These are phyloP conservation scores for Cladosporium sphaerospermum DNA, from an alignment of 2,329 filamentous ascomycete genomes.

Conservation along the genomic window DNA sequence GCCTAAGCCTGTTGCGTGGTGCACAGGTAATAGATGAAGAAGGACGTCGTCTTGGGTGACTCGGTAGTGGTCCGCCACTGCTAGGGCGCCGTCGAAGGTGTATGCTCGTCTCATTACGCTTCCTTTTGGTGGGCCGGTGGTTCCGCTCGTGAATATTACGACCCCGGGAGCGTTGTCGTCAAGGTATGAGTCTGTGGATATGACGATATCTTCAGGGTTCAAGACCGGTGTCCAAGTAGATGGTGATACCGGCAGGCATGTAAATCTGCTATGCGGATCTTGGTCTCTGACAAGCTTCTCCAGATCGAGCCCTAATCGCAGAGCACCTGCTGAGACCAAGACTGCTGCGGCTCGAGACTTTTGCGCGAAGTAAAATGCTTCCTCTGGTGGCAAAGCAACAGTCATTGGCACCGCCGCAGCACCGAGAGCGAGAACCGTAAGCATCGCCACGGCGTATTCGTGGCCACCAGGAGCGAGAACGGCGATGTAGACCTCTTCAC, in stretches of 20 bases:
- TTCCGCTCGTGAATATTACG: slow-evolving; percentile 69
- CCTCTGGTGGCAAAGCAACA: slow-evolving; percentile 37
- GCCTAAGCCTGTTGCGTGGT: slow-evolving; percentile 47
- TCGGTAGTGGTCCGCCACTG: slow-evolving; percentile 37
- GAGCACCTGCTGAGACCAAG: slow-evolving; percentile 31
- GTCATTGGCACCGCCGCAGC: slow-evolving; percentile 43
- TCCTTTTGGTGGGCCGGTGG: slow-evolving; percentile 73
- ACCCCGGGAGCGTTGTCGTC: slow-evolving; percentile 37
- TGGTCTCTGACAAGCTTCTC: slow-evolving; percentile 25
- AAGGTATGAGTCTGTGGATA: slow-evolving; percentile 36
- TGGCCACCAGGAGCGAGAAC: slow-evolving; percentile 43
- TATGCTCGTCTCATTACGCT: slow-evolving; percentile 40
- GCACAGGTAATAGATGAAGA: slow-evolving; percentile 46
- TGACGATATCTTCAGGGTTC: slow-evolving; percentile 30
- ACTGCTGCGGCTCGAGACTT: slow-evolving; percentile 36
- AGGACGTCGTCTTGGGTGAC: slow-evolving; percentile 36
- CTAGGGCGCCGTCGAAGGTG: slow-evolving; percentile 33
- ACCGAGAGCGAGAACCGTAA: slow-evolving; percentile 42
- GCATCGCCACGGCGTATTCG: slow-evolving; percentile 43
- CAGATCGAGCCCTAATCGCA: slow-evolving; percentile 26
- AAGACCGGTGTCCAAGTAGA: slow-evolving; percentile 28
- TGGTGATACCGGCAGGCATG: slow-evolving; percentile 33
- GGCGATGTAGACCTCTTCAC: slow-evolving; percentile 39
- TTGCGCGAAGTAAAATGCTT: slow-evolving; percentile 40
- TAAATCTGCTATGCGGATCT: slow-evolving; percentile 26